These are phyloP conservation scores for Calonectria fujianensis DNA, from an alignment of 2,329 filamentous ascomycete genomes.

Conservation along the genomic window DNA sequence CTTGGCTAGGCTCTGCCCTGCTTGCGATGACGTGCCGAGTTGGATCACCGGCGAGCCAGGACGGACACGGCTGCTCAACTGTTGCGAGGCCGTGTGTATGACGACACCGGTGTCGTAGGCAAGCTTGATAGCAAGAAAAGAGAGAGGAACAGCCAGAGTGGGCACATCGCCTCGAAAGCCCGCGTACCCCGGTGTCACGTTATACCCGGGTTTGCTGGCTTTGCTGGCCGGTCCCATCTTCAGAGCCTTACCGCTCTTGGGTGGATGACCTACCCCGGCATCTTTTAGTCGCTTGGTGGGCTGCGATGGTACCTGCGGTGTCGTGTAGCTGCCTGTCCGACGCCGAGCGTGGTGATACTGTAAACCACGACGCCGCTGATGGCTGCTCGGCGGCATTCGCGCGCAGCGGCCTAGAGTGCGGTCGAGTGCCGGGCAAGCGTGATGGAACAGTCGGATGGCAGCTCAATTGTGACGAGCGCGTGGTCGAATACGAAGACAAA, in stretches of 20 bases:
- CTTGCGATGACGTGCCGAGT: slow-evolving; percentile 31
- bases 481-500: slow-evolving; percentile 40
- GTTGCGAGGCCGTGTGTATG: slow-evolving; percentile 34
- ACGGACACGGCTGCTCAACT: slow-evolving; percentile 24
- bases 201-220: slow-evolving; percentile 38
- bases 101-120: slow-evolving; percentile 34
- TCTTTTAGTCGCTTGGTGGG: slow-evolving; percentile 35
- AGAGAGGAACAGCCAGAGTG: slow-evolving; percentile 7
- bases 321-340: slow-evolving; percentile 33
- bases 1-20: slow-evolving; percentile 27
- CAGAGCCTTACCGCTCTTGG: slow-evolving; percentile 39
- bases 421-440: slow-evolving; percentile 20
- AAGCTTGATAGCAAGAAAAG: slow-evolving; percentile 11
- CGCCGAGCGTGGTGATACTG: slow-evolving; percentile 29
- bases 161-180: slow-evolving; percentile 21
- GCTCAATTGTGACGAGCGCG: slow-evolving; percentile 25
- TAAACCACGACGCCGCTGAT: slow-evolving; percentile 33
- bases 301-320: slow-evolving; percentile 40
- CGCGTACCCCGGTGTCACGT: slow-evolving; percentile 40
- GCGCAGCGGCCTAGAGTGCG: slow-evolving; percentile 1
- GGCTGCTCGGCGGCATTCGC: slow-evolving; percentile 22
- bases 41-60: slow-evolving; percentile 33
- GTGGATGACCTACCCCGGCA: slow-evolving; percentile 40
- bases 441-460: slow-evolving; percentile 32
- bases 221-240: slow-evolving; percentile 30